These are phyloP conservation scores for Arabidopsis arenosa DNA, from an alignment of 345 rosid genomes.

Conservation along the genomic window DNA sequence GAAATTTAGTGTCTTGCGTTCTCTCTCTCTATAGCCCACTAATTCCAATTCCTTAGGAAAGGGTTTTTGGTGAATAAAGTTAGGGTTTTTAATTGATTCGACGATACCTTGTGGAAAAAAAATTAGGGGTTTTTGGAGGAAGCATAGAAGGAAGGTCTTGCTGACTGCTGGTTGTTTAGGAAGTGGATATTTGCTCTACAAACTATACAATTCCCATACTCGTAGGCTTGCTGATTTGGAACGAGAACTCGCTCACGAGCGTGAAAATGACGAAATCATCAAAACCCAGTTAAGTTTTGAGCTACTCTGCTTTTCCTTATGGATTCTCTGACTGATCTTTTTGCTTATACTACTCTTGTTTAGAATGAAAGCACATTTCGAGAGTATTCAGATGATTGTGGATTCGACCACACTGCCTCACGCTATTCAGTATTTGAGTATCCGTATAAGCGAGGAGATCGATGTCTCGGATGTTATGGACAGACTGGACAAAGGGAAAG, in stretches of 20 bases:
- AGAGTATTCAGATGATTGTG: constrained; percentile 80
- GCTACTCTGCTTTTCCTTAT: background rate
- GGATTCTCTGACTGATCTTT: background rate
- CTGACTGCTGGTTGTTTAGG: constrained; percentile 76
- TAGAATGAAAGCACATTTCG: constrained; percentile 86
- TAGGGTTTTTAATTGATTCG: constrained; percentile 33
- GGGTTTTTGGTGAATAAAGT: background rate
- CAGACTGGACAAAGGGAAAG: constrained; percentile 72
- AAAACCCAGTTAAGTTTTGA: constrained; percentile 79
- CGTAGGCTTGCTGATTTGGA: constrained; percentile 65
- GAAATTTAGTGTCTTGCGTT: background rate
- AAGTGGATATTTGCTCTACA: constrained; percentile 78
- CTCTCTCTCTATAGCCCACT: background rate
- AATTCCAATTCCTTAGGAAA: background rate
- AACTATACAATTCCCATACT: constrained; percentile 61
- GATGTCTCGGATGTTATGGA: constrained; percentile 70
- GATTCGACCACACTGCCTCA: constrained; percentile 84
- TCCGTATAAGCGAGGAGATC: constrained; percentile 66
- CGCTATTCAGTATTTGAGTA: constrained; percentile 60
- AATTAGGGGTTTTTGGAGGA: constrained; percentile 82
- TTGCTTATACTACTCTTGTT: background rate
- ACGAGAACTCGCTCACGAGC: constrained; percentile 55
- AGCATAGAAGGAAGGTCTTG: constrained; percentile 74
- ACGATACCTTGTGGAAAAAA: background rate
- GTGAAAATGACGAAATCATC: constrained; percentile 65